Evolutionary conservation across 2,329 filamentous ascomycete species (phyloP), one percentile per base, ranked within the genome.

Genomic region (Zasmidium angulare): DNA sequence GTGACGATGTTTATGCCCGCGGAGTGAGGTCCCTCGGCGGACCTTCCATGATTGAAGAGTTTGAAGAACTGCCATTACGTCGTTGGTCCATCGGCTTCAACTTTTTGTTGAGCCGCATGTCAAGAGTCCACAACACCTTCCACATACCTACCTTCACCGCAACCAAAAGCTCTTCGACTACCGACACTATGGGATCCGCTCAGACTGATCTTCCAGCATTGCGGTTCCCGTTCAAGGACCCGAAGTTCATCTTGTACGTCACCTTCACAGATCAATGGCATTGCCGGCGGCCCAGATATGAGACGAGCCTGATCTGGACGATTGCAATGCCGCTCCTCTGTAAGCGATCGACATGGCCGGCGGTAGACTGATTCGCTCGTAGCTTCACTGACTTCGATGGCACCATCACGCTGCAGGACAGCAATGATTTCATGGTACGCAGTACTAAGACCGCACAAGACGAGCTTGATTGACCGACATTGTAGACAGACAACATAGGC

Each of bases 331-430:
- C 26, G 11, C 6, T 11, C 26, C 11, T 29, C 6, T 11, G 11
- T 29, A 6, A 11, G 11, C 11, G 11, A 4, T 29, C 26, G 11
- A 4, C 11, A 29, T 29, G 26, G 6, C 6, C 26, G 11, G 11
- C 6, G 4, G 6, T 6, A 17, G 11, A 43, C 36, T 43, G 36
- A 43, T 17, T 19, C n/a, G n/a, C n/a, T 17, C n/a, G 9, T 17
- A 43, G 36, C 84, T 98, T 98, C 82, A 96, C 93, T 68, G 95
- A 99, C 79, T 98, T 98, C 74, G 95, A 99, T 77, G 95, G 95
- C 71, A 98, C 93, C 55, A 93, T 97, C 74, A 97, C 93, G 51
- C 83, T 86, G 58, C 80, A 85, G 71, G 86, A 89, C 75, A 86
- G 84, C 78, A 88, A 89, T 81, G 86, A 89, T 73, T 86, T 78